Evolutionary conservation across 148 eudicot genomes (phyloP).

Genomic region (Polygonum aviculare): DNA sequence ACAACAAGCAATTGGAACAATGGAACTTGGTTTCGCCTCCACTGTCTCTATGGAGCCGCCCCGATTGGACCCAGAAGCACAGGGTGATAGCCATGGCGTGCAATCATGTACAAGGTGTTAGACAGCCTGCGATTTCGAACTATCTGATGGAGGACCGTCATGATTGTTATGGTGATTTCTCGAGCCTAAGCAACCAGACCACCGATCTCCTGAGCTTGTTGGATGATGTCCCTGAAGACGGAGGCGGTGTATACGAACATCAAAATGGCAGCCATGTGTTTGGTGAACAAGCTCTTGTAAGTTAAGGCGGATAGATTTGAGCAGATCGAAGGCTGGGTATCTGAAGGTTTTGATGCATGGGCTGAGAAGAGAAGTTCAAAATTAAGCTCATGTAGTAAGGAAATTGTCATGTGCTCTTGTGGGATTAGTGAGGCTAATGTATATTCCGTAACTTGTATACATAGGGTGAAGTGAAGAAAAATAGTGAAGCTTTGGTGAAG

Average conservation of each 20-base stretch:
- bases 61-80: conserved; percentile 47
- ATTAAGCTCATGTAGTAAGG: not conserved
- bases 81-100: conserved; percentile 27
- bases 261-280: not conserved
- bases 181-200: conserved; percentile 15
- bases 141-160: conserved; percentile 37
- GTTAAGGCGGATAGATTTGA: not conserved
- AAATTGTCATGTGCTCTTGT: too few relatives aligned
- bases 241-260: not conserved
- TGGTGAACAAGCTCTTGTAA: not conserved
- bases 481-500: too few relatives aligned
- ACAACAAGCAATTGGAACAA: conserved; percentile 39
- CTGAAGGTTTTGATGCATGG: too few relatives aligned
- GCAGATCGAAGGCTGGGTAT: too few relatives aligned
- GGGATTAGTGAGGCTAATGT: too few relatives aligned
- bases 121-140: conserved; percentile 11
- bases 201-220: conserved; percentile 21
- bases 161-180: conserved; percentile 34
- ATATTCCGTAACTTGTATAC: too few relatives aligned
- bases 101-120: conserved; percentile 15
- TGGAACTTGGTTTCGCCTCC: conserved; percentile 47
- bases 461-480: too few relatives aligned
- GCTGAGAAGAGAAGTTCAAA: too few relatives aligned
- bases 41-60: conserved; percentile 61
- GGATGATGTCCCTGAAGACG: conserved; percentile 36